These are phyloP conservation scores for Aspergillus sp. DNA, from an alignment of 2,329 filamentous ascomycete species.

Conservation along the genomic window DNA sequence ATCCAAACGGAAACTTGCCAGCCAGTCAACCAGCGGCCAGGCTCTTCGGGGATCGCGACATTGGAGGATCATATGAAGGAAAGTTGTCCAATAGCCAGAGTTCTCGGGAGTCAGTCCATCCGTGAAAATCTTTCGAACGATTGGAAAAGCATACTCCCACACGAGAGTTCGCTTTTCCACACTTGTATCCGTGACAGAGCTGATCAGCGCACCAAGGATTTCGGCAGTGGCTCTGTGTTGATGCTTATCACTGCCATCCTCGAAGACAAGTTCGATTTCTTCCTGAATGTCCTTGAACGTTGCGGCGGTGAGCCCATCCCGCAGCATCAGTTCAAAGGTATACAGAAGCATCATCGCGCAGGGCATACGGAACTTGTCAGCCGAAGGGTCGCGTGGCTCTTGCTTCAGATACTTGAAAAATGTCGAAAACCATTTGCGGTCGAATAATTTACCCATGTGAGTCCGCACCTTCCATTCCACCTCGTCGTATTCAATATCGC, in stretches of 20 bases:
- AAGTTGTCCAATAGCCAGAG: slow-evolving; percentile 89
- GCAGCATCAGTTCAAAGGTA: slow-evolving; percentile 82
- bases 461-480: slow-evolving; percentile 70
- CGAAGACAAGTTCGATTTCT: slow-evolving; percentile 73
- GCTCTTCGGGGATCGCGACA: slow-evolving; percentile 84
- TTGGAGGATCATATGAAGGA: slow-evolving; percentile 83
- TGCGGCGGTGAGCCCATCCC: slow-evolving; percentile 68
- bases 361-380: slow-evolving; percentile 86
- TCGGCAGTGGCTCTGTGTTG: slow-evolving; percentile 95
- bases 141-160: slow-evolving; percentile 88
- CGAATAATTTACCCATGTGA: slow-evolving; percentile 77
- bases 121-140: slow-evolving; percentile 80
- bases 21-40: slow-evolving; percentile 78
- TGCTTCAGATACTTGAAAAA: slow-evolving; percentile 95
- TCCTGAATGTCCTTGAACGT: slow-evolving; percentile 87
- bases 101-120: slow-evolving; percentile 95
- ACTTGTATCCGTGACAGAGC: slow-evolving; percentile 75
- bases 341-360: slow-evolving; percentile 85
- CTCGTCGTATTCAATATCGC: slow-evolving; percentile 73
- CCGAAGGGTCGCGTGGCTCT: slow-evolving; percentile 76
- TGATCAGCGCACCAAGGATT: slow-evolving; percentile 81
- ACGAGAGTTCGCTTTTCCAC: slow-evolving; percentile 69
- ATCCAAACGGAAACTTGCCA: slow-evolving; percentile 84
- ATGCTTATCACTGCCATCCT: slow-evolving; percentile 93
- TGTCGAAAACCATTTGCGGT: slow-evolving; percentile 78